Conservation (phyloP, 2,329 filamentous ascomycete species). For the Penicillium hesseltinei region DNA sequence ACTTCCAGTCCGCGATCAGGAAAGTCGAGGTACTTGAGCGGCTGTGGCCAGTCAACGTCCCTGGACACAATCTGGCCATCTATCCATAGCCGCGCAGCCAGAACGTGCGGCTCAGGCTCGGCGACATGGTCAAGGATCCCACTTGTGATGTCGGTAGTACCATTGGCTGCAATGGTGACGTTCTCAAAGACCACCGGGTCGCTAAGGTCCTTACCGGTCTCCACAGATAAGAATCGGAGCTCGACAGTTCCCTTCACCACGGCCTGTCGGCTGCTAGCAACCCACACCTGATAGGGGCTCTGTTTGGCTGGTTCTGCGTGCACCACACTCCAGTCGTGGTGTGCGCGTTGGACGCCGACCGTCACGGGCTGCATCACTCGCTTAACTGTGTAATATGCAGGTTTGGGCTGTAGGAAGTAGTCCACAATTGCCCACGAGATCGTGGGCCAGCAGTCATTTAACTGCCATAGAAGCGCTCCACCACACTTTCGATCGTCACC, state of each 20-base stretch:
- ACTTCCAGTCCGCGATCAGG: background rate
- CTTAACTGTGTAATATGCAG: background rate
- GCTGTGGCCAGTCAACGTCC: background rate
- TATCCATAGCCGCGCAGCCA: background rate
- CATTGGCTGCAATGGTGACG: background rate
- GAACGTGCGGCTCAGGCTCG: background rate
- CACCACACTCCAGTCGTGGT: background rate
- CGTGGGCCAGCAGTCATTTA: background rate
- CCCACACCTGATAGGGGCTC: background rate
- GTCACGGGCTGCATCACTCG: background rate
- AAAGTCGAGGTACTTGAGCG: background rate
- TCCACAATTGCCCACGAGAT: background rate
- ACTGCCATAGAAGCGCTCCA: background rate
- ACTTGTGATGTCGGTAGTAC: background rate
- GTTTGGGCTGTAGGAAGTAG: background rate
- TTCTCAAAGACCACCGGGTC: background rate
- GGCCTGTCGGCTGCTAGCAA: background rate
- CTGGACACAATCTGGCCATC: background rate
- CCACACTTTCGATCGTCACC: background rate
- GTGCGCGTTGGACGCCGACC: background rate
- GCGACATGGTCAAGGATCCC: background rate
- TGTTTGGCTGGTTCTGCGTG: background rate
- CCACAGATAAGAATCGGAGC: background rate
- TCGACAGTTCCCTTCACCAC: background rate
- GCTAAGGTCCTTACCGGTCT: background rate